Percentiles rank a stretch among this genome's conserved stretches.
These are phyloP conservation scores for Chaetomium strumarium DNA, from an alignment of 2,329 filamentous ascomycete species.

Conservation along the genomic window DNA sequence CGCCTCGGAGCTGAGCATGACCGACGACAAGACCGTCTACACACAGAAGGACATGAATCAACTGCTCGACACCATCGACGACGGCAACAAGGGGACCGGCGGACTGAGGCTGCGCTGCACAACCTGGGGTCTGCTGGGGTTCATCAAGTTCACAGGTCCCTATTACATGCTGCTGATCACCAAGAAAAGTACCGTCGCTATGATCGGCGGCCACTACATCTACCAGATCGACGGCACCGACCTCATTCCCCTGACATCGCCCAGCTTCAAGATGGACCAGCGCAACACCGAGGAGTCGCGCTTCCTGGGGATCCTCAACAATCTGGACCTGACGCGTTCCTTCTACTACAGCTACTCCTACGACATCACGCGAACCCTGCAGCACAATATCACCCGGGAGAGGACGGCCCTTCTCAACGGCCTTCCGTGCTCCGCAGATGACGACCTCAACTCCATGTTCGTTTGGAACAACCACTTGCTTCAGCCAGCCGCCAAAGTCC, in stretches of 20 bases:
- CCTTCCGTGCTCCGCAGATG: slow-evolving; percentile 48
- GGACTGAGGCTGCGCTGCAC: slow-evolving; percentile 85
- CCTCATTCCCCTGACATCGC: slow-evolving; percentile 76
- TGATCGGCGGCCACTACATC: slow-evolving; percentile 92
- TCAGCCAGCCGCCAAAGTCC: slow-evolving; percentile 59
- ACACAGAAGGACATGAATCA: slow-evolving; percentile 87
- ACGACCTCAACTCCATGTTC: slow-evolving; percentile 89
- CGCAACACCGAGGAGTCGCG: slow-evolving; percentile 81
- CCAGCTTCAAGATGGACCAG: slow-evolving; percentile 69
- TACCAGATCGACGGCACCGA: slow-evolving; percentile 95
- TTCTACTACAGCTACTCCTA: slow-evolving; percentile 99
- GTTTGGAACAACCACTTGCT: slow-evolving; percentile 94
- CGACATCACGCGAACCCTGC: slow-evolving; percentile 85
- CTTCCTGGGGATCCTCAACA: slow-evolving; percentile 82
- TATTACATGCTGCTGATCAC: slow-evolving; percentile 98
- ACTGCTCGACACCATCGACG: slow-evolving; percentile 88
- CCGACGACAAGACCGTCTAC: slow-evolving; percentile 93
- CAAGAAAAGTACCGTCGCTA: slow-evolving; percentile 90
- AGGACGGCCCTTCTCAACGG: slow-evolving; percentile 64
- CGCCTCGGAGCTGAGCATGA: slow-evolving; percentile 69
- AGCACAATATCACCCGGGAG: slow-evolving; percentile 84
- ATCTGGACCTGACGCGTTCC: slow-evolving; percentile 80
- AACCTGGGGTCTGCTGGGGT: slow-evolving; percentile 89
- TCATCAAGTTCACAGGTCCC: slow-evolving; percentile 90
- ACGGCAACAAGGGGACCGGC: slow-evolving; percentile 86